A percentile compares a stretch with the other conserved stretches of the same genome.
Evolutionary conservation across 192 early-diverging fungal species (phyloP).

Genomic region (Coemansia aciculifera): DNA sequence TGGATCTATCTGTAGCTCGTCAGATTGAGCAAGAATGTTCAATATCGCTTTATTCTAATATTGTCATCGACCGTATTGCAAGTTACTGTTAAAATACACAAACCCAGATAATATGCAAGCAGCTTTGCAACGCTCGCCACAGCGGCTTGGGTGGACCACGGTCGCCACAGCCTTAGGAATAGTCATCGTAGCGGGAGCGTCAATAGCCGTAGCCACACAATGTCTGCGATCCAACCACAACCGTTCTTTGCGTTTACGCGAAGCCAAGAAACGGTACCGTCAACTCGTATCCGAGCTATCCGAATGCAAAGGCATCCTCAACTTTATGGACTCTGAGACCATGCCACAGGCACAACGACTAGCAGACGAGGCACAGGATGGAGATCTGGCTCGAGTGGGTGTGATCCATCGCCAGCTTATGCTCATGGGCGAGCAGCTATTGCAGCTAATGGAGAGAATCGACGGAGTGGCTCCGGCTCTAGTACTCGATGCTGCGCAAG

Average conservation of each 20-base stretch:
- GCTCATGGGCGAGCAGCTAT: constrained; percentile 28
- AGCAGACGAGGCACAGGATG: constrained; percentile 3
- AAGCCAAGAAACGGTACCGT: constrained; percentile 33
- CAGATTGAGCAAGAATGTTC: not conserved
- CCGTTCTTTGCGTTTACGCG: constrained; percentile 23
- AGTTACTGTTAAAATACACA: not conserved
- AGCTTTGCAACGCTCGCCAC: not conserved
- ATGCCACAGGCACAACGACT: constrained; percentile 23
- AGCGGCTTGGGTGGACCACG: constrained; percentile 7
- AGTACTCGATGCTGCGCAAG: constrained; percentile 43
- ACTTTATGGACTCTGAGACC: constrained; percentile 28
- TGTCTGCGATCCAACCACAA: constrained; percentile 33
- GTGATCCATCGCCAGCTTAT: constrained; percentile 21
- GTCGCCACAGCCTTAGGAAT: constrained; percentile 15
- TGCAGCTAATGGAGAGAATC: constrained; percentile 47
- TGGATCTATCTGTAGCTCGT: not conserved
- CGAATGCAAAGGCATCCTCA: constrained; percentile 39
- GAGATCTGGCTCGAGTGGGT: not conserved
- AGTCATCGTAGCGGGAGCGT: constrained; percentile 21
- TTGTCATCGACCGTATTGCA: too few relatives aligned
- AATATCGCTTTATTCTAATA: not conserved
- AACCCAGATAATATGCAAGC: not conserved
- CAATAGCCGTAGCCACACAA: constrained; percentile 19
- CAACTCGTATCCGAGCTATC: constrained; percentile 30
- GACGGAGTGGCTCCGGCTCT: constrained; percentile 47